These are phyloP conservation scores for Pseudomicrostroma phylloplanum DNA, from an alignment of 1,284 basidiomycete species.

Conservation along the genomic window DNA sequence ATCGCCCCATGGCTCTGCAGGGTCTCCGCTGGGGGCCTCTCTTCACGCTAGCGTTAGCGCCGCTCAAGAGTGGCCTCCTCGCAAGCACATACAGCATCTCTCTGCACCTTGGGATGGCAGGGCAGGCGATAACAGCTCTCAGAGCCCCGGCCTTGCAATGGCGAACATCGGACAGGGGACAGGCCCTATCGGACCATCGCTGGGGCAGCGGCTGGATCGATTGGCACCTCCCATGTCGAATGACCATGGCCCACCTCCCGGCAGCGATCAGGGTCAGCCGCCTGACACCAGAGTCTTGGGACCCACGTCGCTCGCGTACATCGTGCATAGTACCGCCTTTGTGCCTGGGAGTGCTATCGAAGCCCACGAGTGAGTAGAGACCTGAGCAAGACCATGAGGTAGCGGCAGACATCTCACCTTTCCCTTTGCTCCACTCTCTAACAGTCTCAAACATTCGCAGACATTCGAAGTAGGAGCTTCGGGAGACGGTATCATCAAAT, in stretches of 20 bases:
- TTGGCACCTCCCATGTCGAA: conserved; percentile 10
- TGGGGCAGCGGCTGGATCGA: not conserved
- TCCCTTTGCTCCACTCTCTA: not conserved
- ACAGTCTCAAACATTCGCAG: conserved; percentile 53
- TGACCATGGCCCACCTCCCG: conserved; percentile 11
- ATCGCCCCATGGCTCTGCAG: too few species aligned
- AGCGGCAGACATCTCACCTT: not conserved
- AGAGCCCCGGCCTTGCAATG: not conserved
- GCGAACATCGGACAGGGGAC: too few species aligned
- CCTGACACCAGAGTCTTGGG: conserved; percentile 55
- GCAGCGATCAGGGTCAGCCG: conserved; percentile 10
- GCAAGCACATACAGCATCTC: not conserved
- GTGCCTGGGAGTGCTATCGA: conserved; percentile 75
- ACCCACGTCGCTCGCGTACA: conserved; percentile 74
- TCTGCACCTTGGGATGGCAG: conserved; percentile 12
- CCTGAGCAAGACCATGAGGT: not conserved
- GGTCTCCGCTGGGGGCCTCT: too few species aligned
- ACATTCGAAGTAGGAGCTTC: conserved; percentile 57
- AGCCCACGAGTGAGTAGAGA: conserved; percentile 61
- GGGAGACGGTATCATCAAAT: conserved; percentile 80
- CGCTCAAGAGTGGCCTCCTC: not conserved
- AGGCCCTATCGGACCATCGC: too few species aligned
- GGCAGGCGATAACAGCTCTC: conserved; percentile 7
- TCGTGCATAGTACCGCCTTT: conserved; percentile 79
- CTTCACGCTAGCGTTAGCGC: not conserved